Conservation (phyloP, 352 stramenopile species). For the Globisporangium cystogenes region DNA sequence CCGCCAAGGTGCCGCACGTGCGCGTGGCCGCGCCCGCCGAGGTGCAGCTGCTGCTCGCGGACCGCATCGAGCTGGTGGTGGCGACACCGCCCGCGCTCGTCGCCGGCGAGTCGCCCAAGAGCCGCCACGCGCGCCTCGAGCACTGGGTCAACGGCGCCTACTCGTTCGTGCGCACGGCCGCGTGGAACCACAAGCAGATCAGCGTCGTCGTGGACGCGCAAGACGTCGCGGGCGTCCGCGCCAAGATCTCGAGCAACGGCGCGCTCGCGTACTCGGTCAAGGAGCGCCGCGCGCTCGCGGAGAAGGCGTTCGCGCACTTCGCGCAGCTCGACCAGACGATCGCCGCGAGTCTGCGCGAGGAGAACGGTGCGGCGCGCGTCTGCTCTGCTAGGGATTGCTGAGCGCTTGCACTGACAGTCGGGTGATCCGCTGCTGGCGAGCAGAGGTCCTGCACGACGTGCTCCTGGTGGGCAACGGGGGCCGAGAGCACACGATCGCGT, state of each 20-base stretch:
- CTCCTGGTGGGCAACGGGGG: conserved; percentile 92
- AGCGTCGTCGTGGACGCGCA: conserved; percentile 67
- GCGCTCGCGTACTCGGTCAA: conserved; percentile 61
- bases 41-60: conserved; percentile 60
- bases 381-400: not conserved
- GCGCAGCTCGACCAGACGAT: conserved; percentile 67
- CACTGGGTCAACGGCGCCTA: conserved; percentile 70
- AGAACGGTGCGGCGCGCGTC: conserved; percentile 22
- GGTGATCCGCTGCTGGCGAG: not conserved
- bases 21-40: conserved; percentile 53
- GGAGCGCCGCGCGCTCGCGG: conserved; percentile 59
- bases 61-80: conserved; percentile 67
- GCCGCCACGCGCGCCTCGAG: conserved; percentile 38
- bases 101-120: conserved; percentile 26
- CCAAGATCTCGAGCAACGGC: conserved; percentile 60
- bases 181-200: conserved; percentile 87
- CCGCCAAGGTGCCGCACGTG: conserved; percentile 72
- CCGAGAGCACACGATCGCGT: conserved; percentile 93
- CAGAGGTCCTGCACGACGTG: conserved; percentile 73
- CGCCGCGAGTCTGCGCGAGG: conserved; percentile 35
- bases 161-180: conserved; percentile 75
- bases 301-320: conserved; percentile 81
- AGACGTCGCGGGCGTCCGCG: conserved; percentile 42
- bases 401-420: not conserved
- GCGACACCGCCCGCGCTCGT: conserved; percentile 38